These are phyloP conservation scores for Fusarium illudens DNA, from an alignment of 2,329 filamentous ascomycete species.

Conservation along the genomic window DNA sequence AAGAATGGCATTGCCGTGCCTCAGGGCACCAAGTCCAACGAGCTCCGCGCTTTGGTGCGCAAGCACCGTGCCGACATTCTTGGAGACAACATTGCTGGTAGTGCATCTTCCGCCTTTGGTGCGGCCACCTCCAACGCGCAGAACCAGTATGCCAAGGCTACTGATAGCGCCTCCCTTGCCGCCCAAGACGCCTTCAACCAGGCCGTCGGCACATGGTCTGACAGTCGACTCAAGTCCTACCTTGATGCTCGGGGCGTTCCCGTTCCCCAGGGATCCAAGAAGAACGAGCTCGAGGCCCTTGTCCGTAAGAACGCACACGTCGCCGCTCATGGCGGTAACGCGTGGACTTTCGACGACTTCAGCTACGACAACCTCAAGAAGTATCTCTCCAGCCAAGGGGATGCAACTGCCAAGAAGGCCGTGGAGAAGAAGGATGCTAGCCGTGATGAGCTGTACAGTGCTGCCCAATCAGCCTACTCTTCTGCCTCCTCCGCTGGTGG, in stretches of 20 bases:
- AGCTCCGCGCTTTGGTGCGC: conserved; percentile 87
- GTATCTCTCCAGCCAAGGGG: conserved; percentile 62
- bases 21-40: conserved; percentile 89
- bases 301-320: conserved; percentile 79
- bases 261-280: conserved; percentile 75
- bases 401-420: conserved; percentile 65
- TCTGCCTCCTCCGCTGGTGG: conserved; percentile 68
- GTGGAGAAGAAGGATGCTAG: conserved; percentile 70
- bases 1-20: conserved; percentile 88
- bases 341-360: conserved; percentile 84
- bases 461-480: conserved; percentile 67
- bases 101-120: conserved; percentile 69
- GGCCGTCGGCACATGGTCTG: conserved; percentile 72
- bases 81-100: conserved; percentile 68
- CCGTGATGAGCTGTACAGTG: conserved; percentile 76
- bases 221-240: conserved; percentile 79
- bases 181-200: conserved; percentile 72
- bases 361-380: conserved; percentile 73
- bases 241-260: conserved; percentile 80
- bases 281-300: conserved; percentile 75
- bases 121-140: conserved; percentile 79
- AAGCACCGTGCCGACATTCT: conserved; percentile 81
- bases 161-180: conserved; percentile 70
- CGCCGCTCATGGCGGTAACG: conserved; percentile 71
- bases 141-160: conserved; percentile 80